A percentile compares a stretch with the other conserved stretches of the same genome.
Conservation (phyloP, 202 grass and related monocot species). For the Tripidium arundinaceum region DNA sequence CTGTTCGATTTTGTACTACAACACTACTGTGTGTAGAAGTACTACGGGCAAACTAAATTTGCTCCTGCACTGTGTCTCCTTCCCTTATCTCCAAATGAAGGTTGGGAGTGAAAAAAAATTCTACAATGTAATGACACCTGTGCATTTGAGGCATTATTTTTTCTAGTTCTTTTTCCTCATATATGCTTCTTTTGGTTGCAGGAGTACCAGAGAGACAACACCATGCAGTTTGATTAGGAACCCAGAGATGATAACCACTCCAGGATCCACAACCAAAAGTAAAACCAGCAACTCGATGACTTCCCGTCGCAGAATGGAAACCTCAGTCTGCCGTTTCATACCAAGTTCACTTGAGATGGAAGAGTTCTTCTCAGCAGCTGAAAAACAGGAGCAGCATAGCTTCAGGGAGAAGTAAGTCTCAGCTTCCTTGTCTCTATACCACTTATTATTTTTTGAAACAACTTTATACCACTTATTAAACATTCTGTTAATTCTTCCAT, state of each 20-base stretch:
- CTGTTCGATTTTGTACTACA: too few relatives aligned
- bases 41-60: too few relatives aligned
- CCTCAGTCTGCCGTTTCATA: constrained; percentile 36
- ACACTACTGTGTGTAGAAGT: too few relatives aligned
- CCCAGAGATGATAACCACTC: constrained; percentile 61
- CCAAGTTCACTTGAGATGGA: constrained; percentile 81
- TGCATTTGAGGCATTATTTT: neutral
- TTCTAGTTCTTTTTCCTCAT: neutral
- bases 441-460: too few relatives aligned
- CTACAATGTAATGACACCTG: neutral
- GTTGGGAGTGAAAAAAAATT: neutral
- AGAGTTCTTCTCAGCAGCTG: constrained; percentile 77
- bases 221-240: constrained; percentile 85
- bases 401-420: constrained; percentile 70
- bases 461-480: neutral
- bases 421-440: neutral
- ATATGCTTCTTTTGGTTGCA: constrained; percentile 26
- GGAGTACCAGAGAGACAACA: constrained; percentile 80
- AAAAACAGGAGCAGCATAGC: constrained; percentile 51
- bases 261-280: constrained; percentile 68
- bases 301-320: constrained; percentile 30
- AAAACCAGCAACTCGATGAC: constrained; percentile 33
- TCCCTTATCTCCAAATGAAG: too few relatives aligned
- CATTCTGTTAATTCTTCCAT: neutral
- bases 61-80: too few relatives aligned